Evolutionary conservation across 2,329 filamentous ascomycete species (phyloP), one percentile per base, ranked within the genome.

Genomic region (Arthrobotrys sinensis): DNA sequence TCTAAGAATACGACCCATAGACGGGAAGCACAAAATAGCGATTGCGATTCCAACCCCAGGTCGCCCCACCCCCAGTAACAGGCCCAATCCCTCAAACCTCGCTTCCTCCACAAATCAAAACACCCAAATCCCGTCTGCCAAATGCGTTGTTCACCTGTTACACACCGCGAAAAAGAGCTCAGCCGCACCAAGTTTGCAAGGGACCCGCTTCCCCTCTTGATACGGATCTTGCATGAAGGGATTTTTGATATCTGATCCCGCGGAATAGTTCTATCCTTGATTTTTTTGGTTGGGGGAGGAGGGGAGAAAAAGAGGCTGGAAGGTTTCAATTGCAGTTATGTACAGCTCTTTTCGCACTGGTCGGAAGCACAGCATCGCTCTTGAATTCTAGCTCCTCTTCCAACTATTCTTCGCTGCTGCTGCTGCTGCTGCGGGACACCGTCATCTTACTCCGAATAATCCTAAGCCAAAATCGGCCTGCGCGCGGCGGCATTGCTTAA

Each of bases 121-220:
- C 1, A 11, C 1, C 36, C 40, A 21, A 11, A 52, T 43, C n/a
- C 36, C 36, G 55, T 43, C 19, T 16, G 16, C 12, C 6, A 14
- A n/a, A 48, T 57, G 50, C 36, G 50, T 48, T 57, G 65, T 43
- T 57, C 11, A n/a, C 21, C 4, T n/a, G 65, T 67, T 67, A 67
- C 64, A 67, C 63, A 66, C 63, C 8, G 36, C 32, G 2, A 60
- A 60, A 60, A 16, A 48, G 28, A 8, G 45, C 34, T 55, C 64
- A 68, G 65, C 65, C 50, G 65, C 50, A 68, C 50, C 1, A 24
- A 16, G 7, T 21, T 36, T 36, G n/a, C 50, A 45, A 57, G 34
- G 34, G 46, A 11, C 60, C 21, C 8, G 38, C 19, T 68, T 45
- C 65, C 65, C 65, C 50, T 57, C 65, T 19, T 32, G 50, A 24